Evolutionary conservation across 116 monocot species (phyloP).

Genomic region (Trichopus zeylanicus): DNA sequence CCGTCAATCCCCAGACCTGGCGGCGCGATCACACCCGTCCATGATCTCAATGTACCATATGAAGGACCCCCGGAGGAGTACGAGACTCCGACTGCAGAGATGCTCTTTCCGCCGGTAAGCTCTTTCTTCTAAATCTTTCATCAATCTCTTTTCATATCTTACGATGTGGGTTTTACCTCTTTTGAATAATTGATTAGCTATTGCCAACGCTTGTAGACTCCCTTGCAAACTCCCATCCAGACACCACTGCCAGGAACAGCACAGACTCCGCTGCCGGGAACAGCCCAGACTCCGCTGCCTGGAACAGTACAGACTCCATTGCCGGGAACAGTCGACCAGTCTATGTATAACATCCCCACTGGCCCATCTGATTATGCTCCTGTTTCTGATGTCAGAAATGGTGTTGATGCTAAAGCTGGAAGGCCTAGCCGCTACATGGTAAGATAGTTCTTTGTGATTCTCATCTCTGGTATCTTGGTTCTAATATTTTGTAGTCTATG

Average conservation of each 20-base stretch:
- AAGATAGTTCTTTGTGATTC: not conserved
- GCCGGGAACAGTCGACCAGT: slow-evolving; percentile 48
- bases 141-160: not conserved
- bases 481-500: not conserved
- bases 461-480: not conserved
- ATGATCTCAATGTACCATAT: slow-evolving; percentile 93
- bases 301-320: slow-evolving; percentile 53
- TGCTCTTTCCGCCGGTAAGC: slow-evolving; percentile 92
- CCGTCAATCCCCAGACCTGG: slow-evolving; percentile 17
- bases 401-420: slow-evolving; percentile 53
- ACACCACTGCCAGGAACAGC: slow-evolving; percentile 74
- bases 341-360: slow-evolving; percentile 66
- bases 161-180: not conserved
- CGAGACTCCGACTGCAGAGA: slow-evolving; percentile 95
- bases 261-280: slow-evolving; percentile 66
- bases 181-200: not conserved
- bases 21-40: slow-evolving; percentile 59
- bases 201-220: slow-evolving; percentile 36
- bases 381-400: slow-evolving; percentile 46
- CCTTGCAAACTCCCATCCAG: slow-evolving; percentile 56
- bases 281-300: not conserved
- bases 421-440: slow-evolving; percentile 88
- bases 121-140: not conserved
- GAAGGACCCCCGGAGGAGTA: slow-evolving; percentile 85
- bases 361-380: slow-evolving; percentile 57